Percentiles rank a stretch among this genome's conserved stretches.
Evolutionary conservation across 768 basidiomycete species (phyloP).

Genomic region (Psilocybe tampanensis): DNA sequence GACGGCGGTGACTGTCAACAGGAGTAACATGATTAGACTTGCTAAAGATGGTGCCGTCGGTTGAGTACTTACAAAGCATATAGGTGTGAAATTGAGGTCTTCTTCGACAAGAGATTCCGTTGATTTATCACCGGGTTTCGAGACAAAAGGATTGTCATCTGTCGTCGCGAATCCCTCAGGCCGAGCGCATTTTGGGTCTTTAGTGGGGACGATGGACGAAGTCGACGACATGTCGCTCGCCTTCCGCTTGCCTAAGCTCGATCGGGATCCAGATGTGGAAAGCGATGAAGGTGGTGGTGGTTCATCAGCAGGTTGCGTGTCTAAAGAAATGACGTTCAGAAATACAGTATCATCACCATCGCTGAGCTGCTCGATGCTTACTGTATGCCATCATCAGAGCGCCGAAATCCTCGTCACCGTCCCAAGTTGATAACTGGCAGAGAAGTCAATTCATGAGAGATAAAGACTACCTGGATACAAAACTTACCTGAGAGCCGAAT

Average conservation of each 20-base stretch:
- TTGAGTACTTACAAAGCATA: neutral
- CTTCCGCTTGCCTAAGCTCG: conserved; percentile 32
- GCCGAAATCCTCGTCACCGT: neutral
- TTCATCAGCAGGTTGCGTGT: conserved; percentile 1
- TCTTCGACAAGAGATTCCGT: neutral
- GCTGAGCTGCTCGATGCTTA: too few species aligned
- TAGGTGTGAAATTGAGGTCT: neutral
- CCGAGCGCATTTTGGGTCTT: conserved; percentile 24
- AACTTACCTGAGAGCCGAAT: conserved; percentile 14
- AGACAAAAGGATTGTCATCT: conserved; percentile 13
- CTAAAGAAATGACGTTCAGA: neutral
- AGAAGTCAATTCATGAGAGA: neutral
- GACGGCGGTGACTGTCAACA: conserved; percentile 23
- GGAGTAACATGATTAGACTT: neutral
- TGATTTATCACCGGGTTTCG: neutral
- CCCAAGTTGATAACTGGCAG: neutral
- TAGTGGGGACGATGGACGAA: conserved; percentile 16
- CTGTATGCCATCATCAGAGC: neutral
- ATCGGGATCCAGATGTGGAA: conserved; percentile 20
- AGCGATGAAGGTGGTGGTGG: conserved; percentile 20
- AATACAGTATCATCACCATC: neutral
- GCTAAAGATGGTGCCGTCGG: neutral
- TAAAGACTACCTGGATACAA: neutral
- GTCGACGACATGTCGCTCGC: conserved; percentile 18
- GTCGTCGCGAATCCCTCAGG: neutral